Evolutionary conservation across 2,329 filamentous ascomycete genomes (phyloP), one percentile per base, ranked within the genome.

Genomic region (Fusarium austroafricanum): DNA sequence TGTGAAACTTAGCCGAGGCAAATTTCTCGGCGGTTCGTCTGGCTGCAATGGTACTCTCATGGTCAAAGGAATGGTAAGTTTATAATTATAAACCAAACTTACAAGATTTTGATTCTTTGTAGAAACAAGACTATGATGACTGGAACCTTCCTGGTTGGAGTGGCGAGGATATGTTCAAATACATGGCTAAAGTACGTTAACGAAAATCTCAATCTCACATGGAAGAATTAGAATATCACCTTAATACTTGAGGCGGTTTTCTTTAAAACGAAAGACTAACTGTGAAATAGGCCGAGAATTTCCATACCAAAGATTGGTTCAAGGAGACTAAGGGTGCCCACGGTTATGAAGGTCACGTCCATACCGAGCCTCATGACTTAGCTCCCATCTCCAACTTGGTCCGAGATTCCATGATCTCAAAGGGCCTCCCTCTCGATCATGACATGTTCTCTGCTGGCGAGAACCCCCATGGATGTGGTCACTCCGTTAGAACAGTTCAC

Each of bases 281-380:
- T 39, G 4, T 17, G 21, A 43, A 40, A 5, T 0, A 80, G 84
- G 79, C 84, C 2, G 87, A 89, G 66, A 86, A 83, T 3, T 89
- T 89, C 68, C 83, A 88, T 55, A 71, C 76, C 20, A 89, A 89
- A 71, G 76, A 83, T 28, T 88, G 86, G 86, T 87, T 88, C 74
- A 73, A 86, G 33, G 82, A 82, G 3, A 78, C 82, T 40, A 72
- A 78, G 10, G 77, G 77, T 4, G 79, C 78, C 10, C 87, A 89
- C 63, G 86, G 85, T 2, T 77, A 81, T 45, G 74, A 79, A 11
- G 87, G 87, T 0, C 83, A 82, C 20, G 77, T 89, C 2, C 81
- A 87, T 51, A 85, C 80, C 9, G 86, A 86, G 65, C 87, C 86
- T 0, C 85, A 89, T 61, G 85, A 88, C 61, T 76, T 87, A 2